A percentile compares a stretch with the other conserved stretches of the same genome.
These are phyloP conservation scores for Kurtzmaniella cleridarum DNA, from an alignment of 805 yeast species.

Conservation along the genomic window DNA sequence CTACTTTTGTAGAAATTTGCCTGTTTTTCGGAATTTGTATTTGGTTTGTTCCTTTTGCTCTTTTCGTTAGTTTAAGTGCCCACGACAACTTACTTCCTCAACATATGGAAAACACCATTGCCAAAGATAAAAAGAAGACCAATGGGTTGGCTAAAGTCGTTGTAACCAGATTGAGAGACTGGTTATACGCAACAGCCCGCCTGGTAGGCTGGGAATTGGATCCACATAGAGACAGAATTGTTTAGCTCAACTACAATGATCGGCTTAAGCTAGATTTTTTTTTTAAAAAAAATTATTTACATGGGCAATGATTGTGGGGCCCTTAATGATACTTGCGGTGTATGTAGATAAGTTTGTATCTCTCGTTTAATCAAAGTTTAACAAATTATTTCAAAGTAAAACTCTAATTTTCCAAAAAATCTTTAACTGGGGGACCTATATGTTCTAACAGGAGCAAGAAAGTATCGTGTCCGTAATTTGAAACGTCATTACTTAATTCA, in stretches of 20 bases:
- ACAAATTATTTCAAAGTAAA: too few relatives aligned
- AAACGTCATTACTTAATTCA: conserved; percentile 71
- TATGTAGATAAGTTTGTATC: too few relatives aligned
- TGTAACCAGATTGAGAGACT: conserved; percentile 48
- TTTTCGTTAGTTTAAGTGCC: conserved; percentile 88
- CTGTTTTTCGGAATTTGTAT: conserved; percentile 90
- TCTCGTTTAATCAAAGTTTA: too few relatives aligned
- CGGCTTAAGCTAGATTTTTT: neutral
- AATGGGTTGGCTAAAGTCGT: conserved; percentile 64
- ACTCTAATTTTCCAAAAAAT: conserved; percentile 38
- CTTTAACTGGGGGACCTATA: conserved; percentile 70
- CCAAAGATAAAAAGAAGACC: conserved; percentile 26
- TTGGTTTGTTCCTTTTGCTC: conserved; percentile 91
- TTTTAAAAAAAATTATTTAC: too few relatives aligned
- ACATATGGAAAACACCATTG: conserved; percentile 26
- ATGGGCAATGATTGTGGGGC: too few relatives aligned
- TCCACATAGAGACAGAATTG: conserved; percentile 47
- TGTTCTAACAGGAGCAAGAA: conserved; percentile 74
- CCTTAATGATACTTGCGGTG: too few relatives aligned
- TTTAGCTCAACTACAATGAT: conserved; percentile 13
- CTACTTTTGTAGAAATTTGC: conserved; percentile 85
- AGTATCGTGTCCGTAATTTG: conserved; percentile 89
- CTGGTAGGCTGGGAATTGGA: conserved; percentile 63
- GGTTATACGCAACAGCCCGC: conserved; percentile 41
- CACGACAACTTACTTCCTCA: conserved; percentile 83